phyloP scores from a whole-genome alignment of 148 eudicot genomes.

The Oxyria digyna region DNA sequence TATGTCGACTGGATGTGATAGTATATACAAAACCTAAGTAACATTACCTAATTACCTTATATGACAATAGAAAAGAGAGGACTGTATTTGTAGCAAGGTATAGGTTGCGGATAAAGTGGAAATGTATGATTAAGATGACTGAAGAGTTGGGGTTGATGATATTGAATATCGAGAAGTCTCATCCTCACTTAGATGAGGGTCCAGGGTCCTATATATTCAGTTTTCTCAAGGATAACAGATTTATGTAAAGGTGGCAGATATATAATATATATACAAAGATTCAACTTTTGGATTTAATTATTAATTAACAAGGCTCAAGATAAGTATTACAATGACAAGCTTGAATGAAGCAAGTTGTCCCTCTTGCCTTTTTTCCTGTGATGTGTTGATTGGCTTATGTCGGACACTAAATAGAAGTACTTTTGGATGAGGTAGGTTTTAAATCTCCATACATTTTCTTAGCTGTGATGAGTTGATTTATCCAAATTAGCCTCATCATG shows the following conservation, averaged over 20 bases:
- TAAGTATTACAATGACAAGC: neutral
- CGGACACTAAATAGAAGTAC: neutral
- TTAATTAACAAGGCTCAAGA: neutral
- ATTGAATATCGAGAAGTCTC: neutral
- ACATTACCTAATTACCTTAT: constrained; percentile 1
- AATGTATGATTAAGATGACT: neutral
- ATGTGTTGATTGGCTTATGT: neutral
- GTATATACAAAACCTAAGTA: neutral
- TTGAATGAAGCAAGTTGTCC: neutral
- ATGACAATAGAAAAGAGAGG: neutral
- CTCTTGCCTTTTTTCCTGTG: neutral
- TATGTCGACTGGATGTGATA: neutral
- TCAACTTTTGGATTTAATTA: neutral
- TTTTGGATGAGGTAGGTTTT: neutral
- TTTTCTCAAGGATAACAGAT: neutral
- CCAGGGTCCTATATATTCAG: neutral
- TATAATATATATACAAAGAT: neutral
- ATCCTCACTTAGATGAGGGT: neutral
- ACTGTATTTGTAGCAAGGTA: neutral
- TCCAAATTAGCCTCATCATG: neutral
- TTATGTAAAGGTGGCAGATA: neutral
- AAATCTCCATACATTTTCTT: neutral
- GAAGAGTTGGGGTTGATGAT: neutral
- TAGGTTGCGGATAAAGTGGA: neutral
- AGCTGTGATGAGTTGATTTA: neutral